Base-by-base conservation (phyloP, 1,139 yeast species). In the Saccharomyces hybrid region DNA sequence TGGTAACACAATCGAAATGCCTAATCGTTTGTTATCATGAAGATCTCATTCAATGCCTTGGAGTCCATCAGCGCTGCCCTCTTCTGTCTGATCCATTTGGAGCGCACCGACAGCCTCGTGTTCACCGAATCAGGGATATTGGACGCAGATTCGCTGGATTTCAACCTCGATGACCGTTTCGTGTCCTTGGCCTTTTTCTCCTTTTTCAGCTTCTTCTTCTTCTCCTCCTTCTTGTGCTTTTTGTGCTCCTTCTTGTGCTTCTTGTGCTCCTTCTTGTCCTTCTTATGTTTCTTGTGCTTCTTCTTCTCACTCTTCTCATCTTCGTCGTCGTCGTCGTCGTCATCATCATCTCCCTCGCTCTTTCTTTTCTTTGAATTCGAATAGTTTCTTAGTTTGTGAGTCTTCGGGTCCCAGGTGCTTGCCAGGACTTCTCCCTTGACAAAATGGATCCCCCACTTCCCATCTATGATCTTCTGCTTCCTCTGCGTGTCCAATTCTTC, bases 31-130 rank as follows among this genome's bases (percentile, higher is more conserved):
- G 87, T 76, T 51, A 88, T 82, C 98, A 91, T 91, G 69, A 91
- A 87, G 56, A 91, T 91, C 71, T 91, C 98, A 64, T 88, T 89
- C 59, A 91, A 78, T 26, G 96, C 90, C 68, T 88, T 84, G 12
- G 86, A 79, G 68, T 91, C 97, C 84, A 86, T 81, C 0, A 91
- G 90, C 1, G 97, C 90, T 6, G 96, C 95, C 64, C 93, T 79
- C 68, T 91, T 91, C 67, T 89, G 96, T 60, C 79, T 84, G 56
- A 91, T 90, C 84, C 89, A 90, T 68, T 82, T 83, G 16, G 96
- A 84, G 66, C 98, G 79, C 2, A 86, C 87, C 0, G 95, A 86
- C 52, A 86, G 73, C 66, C 95, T 78, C 1, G 89, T 82, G 4
- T 84, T 73, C 7, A 83, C 75, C 1, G 73, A 72, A 9, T 75